These are phyloP conservation scores for Ceratocystis harringtonii DNA, from an alignment of 2,329 filamentous ascomycete genomes.

Conservation along the genomic window DNA sequence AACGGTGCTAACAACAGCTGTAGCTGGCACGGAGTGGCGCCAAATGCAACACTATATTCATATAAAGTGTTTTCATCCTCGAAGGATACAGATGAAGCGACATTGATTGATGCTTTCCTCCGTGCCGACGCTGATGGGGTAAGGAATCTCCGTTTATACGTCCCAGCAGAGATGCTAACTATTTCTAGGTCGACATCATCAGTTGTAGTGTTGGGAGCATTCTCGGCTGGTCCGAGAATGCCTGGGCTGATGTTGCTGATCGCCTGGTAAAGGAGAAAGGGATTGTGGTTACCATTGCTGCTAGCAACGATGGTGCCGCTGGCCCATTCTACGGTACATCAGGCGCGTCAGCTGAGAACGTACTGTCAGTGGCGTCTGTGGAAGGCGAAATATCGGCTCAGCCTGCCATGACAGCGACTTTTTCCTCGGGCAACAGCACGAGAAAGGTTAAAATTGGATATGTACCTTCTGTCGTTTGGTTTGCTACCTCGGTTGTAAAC, in stretches of 20 bases:
- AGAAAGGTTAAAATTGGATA: slow-evolving; percentile 9
- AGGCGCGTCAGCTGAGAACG: slow-evolving; percentile 29
- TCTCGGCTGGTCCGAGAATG: slow-evolving; percentile 29
- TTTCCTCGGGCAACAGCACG: background rate
- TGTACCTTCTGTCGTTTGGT: slow-evolving; percentile 9
- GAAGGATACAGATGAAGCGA: slow-evolving; percentile 26
- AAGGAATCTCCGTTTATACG: background rate
- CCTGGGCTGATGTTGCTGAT: slow-evolving; percentile 30
- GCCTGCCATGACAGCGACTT: slow-evolving; percentile 8
- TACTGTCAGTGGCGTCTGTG: slow-evolving; percentile 32
- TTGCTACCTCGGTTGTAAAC: slow-evolving; percentile 1
- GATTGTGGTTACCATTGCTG: slow-evolving; percentile 35
- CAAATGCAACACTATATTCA: slow-evolving; percentile 19
- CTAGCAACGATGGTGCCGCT: slow-evolving; percentile 35
- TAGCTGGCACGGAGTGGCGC: slow-evolving; percentile 20
- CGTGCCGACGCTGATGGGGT: slow-evolving; percentile 25
- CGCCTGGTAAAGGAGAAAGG: slow-evolving; percentile 31
- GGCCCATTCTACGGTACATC: slow-evolving; percentile 34
- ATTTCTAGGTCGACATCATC: slow-evolving; percentile 27
- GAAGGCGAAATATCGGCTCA: slow-evolving; percentile 14
- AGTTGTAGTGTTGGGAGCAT: slow-evolving; percentile 28
- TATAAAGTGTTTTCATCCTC: slow-evolving; percentile 29
- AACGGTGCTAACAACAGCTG: background rate
- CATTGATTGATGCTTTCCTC: slow-evolving; percentile 26
- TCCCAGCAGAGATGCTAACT: background rate